These are phyloP conservation scores for Hura crepitans DNA, from an alignment of 441 rosid species.

Conservation along the genomic window DNA sequence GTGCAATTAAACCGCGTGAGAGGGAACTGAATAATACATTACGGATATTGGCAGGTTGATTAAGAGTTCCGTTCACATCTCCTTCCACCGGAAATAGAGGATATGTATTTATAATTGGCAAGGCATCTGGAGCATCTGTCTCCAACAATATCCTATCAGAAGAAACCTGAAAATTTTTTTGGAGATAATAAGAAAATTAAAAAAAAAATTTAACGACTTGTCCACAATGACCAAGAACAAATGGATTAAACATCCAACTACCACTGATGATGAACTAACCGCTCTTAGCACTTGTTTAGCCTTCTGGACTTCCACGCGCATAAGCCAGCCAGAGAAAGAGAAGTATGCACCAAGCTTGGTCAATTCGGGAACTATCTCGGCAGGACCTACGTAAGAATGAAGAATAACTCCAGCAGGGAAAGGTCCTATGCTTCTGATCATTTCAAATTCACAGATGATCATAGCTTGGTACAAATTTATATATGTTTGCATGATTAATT, in stretches of 20 bases:
- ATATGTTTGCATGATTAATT: background rate
- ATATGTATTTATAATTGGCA: slow-evolving; percentile 49
- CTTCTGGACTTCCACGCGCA: slow-evolving; percentile 62
- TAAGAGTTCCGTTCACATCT: slow-evolving; percentile 38
- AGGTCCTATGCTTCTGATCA: slow-evolving; percentile 61
- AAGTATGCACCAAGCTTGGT: slow-evolving; percentile 83
- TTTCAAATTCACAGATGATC: slow-evolving; percentile 14
- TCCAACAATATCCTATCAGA: slow-evolving; percentile 74
- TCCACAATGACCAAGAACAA: no score
- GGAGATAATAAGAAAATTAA: slow-evolving; percentile 14
- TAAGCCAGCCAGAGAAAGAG: slow-evolving; percentile 78
- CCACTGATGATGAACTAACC: slow-evolving; percentile 49
- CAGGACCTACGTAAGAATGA: slow-evolving; percentile 81
- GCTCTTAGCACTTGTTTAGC: slow-evolving; percentile 64
- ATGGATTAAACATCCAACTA: no score
- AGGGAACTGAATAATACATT: no score
- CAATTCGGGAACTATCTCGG: slow-evolving; percentile 85
- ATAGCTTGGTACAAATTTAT: background rate
- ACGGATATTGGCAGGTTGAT: slow-evolving; percentile 82
- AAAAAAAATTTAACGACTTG: no score
- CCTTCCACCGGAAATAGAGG: slow-evolving; percentile 49
- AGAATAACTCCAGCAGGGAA: slow-evolving; percentile 82
- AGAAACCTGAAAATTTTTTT: slow-evolving; percentile 50
- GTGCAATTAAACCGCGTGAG: no score
- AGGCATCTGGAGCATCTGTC: slow-evolving; percentile 91